Evolutionary conservation across 495 filamentous ascomycete genomes (phyloP).

Genomic region (Neurospora sp.): DNA sequence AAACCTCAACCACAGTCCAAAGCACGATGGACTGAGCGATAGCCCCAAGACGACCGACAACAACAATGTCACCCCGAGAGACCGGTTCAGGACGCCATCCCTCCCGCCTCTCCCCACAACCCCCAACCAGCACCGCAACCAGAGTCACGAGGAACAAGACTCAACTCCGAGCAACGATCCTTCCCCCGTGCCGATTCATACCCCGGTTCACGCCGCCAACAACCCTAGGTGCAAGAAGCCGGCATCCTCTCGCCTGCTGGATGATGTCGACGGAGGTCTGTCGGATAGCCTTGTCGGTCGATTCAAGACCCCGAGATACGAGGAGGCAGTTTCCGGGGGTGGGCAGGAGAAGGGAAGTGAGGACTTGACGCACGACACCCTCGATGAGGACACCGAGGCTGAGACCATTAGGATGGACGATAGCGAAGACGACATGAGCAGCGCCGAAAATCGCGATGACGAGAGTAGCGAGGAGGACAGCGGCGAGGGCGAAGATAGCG

Average conservation of each 20-base stretch:
- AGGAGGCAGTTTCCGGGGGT: not conserved
- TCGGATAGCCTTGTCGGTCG: not conserved
- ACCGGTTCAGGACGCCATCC: too few species aligned
- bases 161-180: too few species aligned
- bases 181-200: too few species aligned
- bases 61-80: too few species aligned
- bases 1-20: too few species aligned
- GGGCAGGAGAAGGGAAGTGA: accelerated
- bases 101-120: too few species aligned
- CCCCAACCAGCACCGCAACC: too few species aligned
- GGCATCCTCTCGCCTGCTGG: not conserved
- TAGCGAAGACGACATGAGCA: not conserved
- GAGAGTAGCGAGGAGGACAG: not conserved
- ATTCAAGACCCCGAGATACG: accelerated
- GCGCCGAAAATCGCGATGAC: not conserved
- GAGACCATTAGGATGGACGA: not conserved
- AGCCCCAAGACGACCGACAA: too few species aligned
- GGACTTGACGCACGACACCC: not conserved
- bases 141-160: too few species aligned
- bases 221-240: not conserved
- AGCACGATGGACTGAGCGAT: too few species aligned
- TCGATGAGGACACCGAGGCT: not conserved
- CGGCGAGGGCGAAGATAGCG: not conserved
- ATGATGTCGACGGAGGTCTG: not conserved
- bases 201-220: too few species aligned